Base-by-base conservation (phyloP, 768 basidiomycete genomes). In the Russula vinacea region DNA sequence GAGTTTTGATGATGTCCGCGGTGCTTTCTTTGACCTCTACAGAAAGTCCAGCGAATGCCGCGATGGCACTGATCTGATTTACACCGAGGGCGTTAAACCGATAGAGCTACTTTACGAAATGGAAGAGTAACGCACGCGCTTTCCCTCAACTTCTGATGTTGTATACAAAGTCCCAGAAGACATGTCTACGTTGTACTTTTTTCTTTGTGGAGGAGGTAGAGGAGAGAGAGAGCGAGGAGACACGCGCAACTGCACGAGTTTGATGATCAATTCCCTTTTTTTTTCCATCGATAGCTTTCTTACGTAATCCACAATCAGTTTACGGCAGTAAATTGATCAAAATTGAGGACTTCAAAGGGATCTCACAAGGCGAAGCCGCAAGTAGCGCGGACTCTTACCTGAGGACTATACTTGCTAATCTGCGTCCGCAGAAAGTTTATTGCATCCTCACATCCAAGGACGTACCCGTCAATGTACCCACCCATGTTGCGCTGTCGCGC, bases 1-100 rank as follows among this genome's bases (percentile, higher is more conserved):
- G 96, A 69, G 96, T 84, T 80, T 93, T 92, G 61, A 90, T 88
- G 62, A 74, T 77, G 73, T 88, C 86, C 60, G 78, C 79, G 74
- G 89, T 90, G 60, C 68, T 71, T 22, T 76, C 75, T 17, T 83
- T 81, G 57, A 80, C 64, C 62, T 84, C 81, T 61, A 90, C 67
- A 54, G 83, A 79, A 65, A 90, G 70, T 42, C 84, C 86, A 47
- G 76, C 84, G 14, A 82, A 74, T 29, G 87, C 87, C 65, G 84
- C 88, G 57, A 77, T 81, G 24, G 86, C 86, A 57, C 64, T 76
- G 70, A 83, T 78, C 83, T 83, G 64, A 32, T 56, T 47, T 29
- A 17, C 19, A 19, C 32, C 14, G 40, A 39, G 42, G 26, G 42
- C 24, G 10, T 29, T 44, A 45, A 26, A 29, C 40, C 3, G 32